A percentile compares a stretch with the other conserved stretches of the same genome.
Conservation (phyloP, 805 yeast genomes). For the Wickerhamiella nectarea region DNA sequence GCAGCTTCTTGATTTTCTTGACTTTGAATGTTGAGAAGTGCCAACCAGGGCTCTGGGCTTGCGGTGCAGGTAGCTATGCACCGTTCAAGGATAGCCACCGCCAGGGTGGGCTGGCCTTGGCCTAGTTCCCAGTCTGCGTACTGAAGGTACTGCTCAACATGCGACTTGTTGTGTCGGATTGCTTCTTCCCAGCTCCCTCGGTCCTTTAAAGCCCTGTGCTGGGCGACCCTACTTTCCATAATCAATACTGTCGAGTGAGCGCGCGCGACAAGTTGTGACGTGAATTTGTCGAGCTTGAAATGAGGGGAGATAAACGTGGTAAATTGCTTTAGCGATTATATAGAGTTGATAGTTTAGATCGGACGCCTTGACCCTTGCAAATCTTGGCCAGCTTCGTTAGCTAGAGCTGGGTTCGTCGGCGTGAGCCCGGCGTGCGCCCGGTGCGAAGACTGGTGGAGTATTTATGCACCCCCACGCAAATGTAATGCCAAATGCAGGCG, state of each 20-base stretch:
- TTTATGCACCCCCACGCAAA: slow-evolving; percentile 89
- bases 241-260: too few species aligned
- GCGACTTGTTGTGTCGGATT: not conserved
- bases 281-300: too few species aligned
- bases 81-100: not conserved
- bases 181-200: not conserved
- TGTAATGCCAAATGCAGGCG: slow-evolving; percentile 84
- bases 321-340: too few species aligned
- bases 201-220: not conserved
- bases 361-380: too few species aligned
- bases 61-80: not conserved
- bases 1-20: not conserved
- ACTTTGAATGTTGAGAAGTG: not conserved
- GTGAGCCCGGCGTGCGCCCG: too few species aligned
- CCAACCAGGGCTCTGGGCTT: not conserved
- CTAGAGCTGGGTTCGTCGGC: too few species aligned
- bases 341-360: too few species aligned
- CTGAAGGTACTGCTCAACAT: not conserved
- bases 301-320: too few species aligned
- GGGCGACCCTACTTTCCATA: not conserved
- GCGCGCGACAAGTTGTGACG: too few species aligned
- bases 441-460: too few species aligned
- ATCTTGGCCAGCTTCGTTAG: too few species aligned
- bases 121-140: not conserved
- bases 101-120: not conserved